Conservation (phyloP, 139 green algal species). For the Chlorella sp. region DNA sequence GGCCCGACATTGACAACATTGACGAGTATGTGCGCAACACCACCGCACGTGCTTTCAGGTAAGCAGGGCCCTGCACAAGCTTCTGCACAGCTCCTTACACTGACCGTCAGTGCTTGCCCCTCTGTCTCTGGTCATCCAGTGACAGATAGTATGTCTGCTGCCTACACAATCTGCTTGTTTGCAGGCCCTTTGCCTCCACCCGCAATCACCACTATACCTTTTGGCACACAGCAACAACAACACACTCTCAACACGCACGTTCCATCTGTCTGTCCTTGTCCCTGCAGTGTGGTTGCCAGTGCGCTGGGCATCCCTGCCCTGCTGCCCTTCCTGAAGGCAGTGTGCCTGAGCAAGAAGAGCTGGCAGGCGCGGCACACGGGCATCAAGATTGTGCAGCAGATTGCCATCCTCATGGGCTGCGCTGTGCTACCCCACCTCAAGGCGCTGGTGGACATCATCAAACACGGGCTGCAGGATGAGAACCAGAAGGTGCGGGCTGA, state of each 20-base stretch:
- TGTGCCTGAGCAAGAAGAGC: conserved; percentile 94
- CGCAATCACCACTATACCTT: no score
- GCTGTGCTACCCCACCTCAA: conserved; percentile 96
- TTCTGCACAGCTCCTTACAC: no score
- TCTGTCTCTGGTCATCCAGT: no score
- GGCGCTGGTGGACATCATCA: conserved; percentile 94
- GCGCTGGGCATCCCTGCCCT: conserved; percentile 95
- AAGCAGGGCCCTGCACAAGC: no score
- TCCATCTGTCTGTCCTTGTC: no score
- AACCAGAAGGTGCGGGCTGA: conserved; percentile 88
- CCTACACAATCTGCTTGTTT: no score
- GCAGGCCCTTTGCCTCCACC: no score
- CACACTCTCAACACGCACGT: no score
- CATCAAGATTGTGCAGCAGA: conserved; percentile 99
- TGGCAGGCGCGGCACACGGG: conserved; percentile 96
- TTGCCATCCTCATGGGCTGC: conserved; percentile 96
- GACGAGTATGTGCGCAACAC: conserved; percentile 99
- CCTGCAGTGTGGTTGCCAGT: conserved; percentile 83
- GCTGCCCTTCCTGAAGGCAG: conserved; percentile 97
- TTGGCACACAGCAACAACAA: no score
- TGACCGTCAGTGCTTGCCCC: no score
- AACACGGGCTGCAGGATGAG: conserved; percentile 83
- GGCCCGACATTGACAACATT: conserved; percentile 98
- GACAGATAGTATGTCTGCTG: no score
- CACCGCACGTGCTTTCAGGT: conserved; percentile 67